Conservation (phyloP, 148 eudicot species). For the Vaccinium corymbosum region DNA sequence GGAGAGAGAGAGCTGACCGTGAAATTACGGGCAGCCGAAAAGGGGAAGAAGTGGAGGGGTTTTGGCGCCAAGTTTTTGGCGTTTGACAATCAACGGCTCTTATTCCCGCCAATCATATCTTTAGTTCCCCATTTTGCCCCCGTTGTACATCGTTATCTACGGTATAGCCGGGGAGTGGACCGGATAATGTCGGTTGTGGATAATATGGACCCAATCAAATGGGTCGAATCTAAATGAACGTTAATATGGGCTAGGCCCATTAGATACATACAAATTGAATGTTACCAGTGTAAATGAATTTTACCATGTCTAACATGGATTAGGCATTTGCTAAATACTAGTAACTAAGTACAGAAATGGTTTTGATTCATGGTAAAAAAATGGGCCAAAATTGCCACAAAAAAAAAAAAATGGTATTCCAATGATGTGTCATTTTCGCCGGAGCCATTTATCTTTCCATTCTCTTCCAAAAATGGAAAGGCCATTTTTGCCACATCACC, state of each 20-base stretch:
- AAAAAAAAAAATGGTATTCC: no score
- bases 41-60: constrained; percentile 2
- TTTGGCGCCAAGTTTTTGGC: constrained; percentile 55
- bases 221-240: background rate
- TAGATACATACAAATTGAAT: background rate
- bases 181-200: background rate
- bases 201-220: background rate
- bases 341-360: no score
- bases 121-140: constrained; percentile 3
- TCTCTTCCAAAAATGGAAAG: no score
- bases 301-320: background rate
- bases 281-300: background rate
- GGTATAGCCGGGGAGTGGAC: background rate
- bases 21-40: constrained; percentile 37
- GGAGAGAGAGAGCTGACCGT: constrained; percentile 37
- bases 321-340: background rate
- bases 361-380: no score
- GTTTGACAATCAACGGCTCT: constrained; percentile 50
- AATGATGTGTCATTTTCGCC: no score
- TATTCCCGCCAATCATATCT: constrained; percentile 36
- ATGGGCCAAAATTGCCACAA: no score
- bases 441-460: no score
- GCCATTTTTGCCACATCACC: no score
- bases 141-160: background rate
- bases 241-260: constrained; percentile 4